Evolutionary conservation across 2,329 filamentous ascomycete genomes (phyloP), one percentile per base, ranked within the genome.

Genomic region (Dactylellina haptotyla): DNA sequence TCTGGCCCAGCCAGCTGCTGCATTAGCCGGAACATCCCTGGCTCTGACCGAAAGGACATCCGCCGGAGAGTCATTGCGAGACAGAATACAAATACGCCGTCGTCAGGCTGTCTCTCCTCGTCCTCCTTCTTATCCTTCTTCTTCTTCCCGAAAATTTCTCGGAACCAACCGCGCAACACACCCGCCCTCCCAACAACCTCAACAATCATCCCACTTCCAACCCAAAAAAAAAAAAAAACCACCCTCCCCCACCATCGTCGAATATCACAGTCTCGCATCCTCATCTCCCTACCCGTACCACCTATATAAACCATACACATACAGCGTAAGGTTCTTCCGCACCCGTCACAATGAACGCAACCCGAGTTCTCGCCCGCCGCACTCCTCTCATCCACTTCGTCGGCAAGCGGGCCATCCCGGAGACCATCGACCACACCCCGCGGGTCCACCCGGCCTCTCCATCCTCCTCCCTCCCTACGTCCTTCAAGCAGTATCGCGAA

Each of bases 401-500:
- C 66, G 87, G 87, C 78, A 87, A 85, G 81, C 84, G 87, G 77
- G 81, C 84, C 65, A 84, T 86, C 79, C 87, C 82, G 92, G 90
- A 88, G 78, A 82, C 84, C 69, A 79, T 92, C 79, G 90, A 93
- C 84, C 90, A 92, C 84, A 84, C 88, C 48, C 89, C 90, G 75
- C 85, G 88, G 77, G 86, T 87, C 77, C 90, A 93, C 84, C 90
- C 90, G 39, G 89, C 88, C 72, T 88, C 89, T 26, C 89, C 90
- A 46, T 85, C 84, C 34, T 83, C 87, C 78, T 82, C 84, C 32
- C 88, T 93, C 23, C 90, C 90, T 43, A 81, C 85, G 76, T 87
- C 86, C 73, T 93, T 93, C 84, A 90, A 89, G 80, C 85, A 86
- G 78, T 93, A 93, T 85, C 89, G 90, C 79, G 87, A 91, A 82